Evolutionary conservation across 2,329 filamentous ascomycete species (phyloP), one percentile per base, ranked within the genome.

Genomic region (Chalara sp.): DNA sequence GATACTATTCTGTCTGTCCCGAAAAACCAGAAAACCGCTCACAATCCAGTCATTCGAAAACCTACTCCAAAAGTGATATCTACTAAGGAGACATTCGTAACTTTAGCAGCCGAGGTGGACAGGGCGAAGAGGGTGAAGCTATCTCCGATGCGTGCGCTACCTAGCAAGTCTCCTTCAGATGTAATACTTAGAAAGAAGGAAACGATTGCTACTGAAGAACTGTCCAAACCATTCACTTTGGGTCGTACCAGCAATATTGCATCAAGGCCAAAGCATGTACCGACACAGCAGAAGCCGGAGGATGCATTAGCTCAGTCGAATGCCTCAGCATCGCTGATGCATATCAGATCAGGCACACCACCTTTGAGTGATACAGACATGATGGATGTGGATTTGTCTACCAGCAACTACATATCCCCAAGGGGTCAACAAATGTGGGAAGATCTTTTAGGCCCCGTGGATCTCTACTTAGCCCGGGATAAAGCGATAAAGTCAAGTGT

Each of bases 101-200:
- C n/a, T 30, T 28, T 12, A 35, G 5, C 12, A 13, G 53, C 48
- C 7, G 53, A 53, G 28, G 39, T 33, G 10, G 51, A 48, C 33
- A 59, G 55, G n/a, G 57, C 54, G 35, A 64, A 64, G 46, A 59
- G 57, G 29, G 48, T 56, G 28, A 63, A 63, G 40, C 40, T 65
- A 7, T 63, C 61, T 11, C 59, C 60, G 32, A 39, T 45, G 11
- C 50, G 44, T 10, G 50, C 21, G 5, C 29, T 28, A 30, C 12
- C 29, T 5, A 11, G 39, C 10, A 42, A 13, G 11, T 30, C 30
- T 6, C 4, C 30, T 41, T 32, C 46, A 11, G 30, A 30, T 2
- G 43, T 42, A 12, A 30, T 44, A 35, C 33, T 30, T 39, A 40
- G 40, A 39, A 48, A 48, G 44, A 35, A 47, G 28, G 29, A 28